These are phyloP conservation scores for Trichomonas tenax DNA, from an alignment of 208 protist genomes.

Conservation along the genomic window DNA sequence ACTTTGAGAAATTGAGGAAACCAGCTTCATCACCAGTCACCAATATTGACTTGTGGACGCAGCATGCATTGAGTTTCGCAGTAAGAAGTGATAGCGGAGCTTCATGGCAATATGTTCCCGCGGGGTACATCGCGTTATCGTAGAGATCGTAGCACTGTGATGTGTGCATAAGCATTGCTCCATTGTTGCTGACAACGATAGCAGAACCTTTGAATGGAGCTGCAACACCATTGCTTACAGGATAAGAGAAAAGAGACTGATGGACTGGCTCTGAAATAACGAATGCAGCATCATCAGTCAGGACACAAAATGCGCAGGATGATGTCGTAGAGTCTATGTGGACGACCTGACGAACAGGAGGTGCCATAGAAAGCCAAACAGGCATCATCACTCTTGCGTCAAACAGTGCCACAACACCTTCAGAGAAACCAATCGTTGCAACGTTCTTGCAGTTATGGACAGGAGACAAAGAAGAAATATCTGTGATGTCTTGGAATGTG, in stretches of 20 bases:
- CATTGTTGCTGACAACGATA: background rate
- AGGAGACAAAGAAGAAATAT: background rate
- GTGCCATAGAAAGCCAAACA: background rate
- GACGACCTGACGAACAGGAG: background rate
- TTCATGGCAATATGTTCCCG: background rate
- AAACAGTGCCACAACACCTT: background rate
- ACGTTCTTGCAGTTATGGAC: background rate
- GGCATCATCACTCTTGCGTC: background rate
- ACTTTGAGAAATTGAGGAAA: background rate
- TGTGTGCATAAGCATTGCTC: background rate
- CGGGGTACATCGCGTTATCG: background rate
- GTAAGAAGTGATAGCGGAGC: background rate
- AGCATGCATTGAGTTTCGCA: background rate
- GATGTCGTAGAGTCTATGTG: background rate
- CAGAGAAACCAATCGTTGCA: background rate
- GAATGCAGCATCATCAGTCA: background rate
- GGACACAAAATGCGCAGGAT: background rate
- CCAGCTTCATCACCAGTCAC: background rate
- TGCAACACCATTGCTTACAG: background rate
- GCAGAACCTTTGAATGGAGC: background rate
- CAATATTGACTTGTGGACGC: background rate
- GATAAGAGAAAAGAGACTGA: background rate
- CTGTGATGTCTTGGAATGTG: background rate
- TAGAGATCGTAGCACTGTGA: background rate
- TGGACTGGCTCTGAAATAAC: background rate